These are phyloP conservation scores for Mucor saturninus DNA, from an alignment of 371 early-diverging fungal species.

Conservation along the genomic window DNA sequence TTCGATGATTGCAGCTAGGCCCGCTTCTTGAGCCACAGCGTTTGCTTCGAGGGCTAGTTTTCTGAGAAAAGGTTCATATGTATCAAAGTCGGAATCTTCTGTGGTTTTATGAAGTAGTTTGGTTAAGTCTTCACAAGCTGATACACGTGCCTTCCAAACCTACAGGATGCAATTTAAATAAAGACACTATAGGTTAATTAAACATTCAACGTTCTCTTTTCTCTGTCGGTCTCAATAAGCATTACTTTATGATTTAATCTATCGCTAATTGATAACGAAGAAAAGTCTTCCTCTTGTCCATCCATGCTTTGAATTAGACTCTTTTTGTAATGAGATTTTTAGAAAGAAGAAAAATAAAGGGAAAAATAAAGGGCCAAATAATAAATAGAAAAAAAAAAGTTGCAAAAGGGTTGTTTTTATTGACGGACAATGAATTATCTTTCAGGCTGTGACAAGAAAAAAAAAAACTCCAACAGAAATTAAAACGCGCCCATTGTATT, in stretches of 20 bases:
- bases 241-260: slow-evolving; percentile 75
- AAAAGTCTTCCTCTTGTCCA: slow-evolving; percentile 68
- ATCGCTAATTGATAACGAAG: slow-evolving; percentile 67
- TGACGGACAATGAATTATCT: too few species aligned
- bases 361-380: not conserved
- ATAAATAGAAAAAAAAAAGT: not conserved
- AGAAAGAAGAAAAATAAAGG: slow-evolving; percentile 8
- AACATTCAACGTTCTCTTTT: slow-evolving; percentile 9
- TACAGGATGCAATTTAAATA: slow-evolving; percentile 24
- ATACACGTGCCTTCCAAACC: slow-evolving; percentile 94
- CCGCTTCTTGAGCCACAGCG: slow-evolving; percentile 91
- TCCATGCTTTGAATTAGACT: slow-evolving; percentile 10
- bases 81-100: slow-evolving; percentile 69
- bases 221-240: not conserved
- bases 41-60: slow-evolving; percentile 89
- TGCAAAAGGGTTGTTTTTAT: too few species aligned
- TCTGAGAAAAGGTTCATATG: slow-evolving; percentile 72
- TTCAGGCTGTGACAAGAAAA: too few species aligned
- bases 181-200: too few species aligned
- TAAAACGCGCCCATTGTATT: too few species aligned
- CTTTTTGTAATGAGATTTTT: not conserved
- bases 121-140: slow-evolving; percentile 85
- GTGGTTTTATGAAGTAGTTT: slow-evolving; percentile 68
- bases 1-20: slow-evolving; percentile 72
- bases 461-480: too few species aligned